phyloP scores from a whole-genome alignment of 75 land plant genomes.

The Azolla pinnata region DNA sequence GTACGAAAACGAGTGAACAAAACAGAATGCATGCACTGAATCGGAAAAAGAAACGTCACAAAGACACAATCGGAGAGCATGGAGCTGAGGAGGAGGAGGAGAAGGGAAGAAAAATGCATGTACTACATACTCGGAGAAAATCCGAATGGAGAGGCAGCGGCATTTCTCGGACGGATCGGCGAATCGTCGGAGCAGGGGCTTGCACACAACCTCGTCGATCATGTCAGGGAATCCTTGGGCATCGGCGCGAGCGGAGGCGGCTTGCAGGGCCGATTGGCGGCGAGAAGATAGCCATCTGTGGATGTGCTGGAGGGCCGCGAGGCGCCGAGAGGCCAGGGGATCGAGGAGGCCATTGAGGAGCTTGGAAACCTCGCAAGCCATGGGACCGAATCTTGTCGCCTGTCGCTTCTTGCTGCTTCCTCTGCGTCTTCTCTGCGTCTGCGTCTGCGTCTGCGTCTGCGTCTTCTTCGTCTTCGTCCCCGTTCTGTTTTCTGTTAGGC shows the following conservation, averaged over 20 bases:
- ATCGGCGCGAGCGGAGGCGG: no score
- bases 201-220: slow-evolving; percentile 18
- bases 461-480: no score
- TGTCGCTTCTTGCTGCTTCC: no score
- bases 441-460: no score
- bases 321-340: background rate
- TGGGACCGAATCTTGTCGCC: no score
- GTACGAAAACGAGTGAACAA: background rate
- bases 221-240: slow-evolving; percentile 4
- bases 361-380: background rate
- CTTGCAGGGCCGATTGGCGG: no score
- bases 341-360: slow-evolving; percentile 1
- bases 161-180: slow-evolving; percentile 32
- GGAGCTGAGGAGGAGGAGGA: no score
- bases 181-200: slow-evolving; percentile 28
- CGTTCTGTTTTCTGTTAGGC: no score
- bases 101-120: no score
- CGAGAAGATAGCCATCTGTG: background rate
- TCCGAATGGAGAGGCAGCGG: slow-evolving; percentile 17
- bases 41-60: background rate
- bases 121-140: slow-evolving; percentile 14
- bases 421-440: no score
- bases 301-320: background rate
- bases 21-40: no score
- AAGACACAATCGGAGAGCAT: no score